Evolutionary conservation across 495 filamentous ascomycete species (phyloP).

Genomic region (Aspergillus baeticus): DNA sequence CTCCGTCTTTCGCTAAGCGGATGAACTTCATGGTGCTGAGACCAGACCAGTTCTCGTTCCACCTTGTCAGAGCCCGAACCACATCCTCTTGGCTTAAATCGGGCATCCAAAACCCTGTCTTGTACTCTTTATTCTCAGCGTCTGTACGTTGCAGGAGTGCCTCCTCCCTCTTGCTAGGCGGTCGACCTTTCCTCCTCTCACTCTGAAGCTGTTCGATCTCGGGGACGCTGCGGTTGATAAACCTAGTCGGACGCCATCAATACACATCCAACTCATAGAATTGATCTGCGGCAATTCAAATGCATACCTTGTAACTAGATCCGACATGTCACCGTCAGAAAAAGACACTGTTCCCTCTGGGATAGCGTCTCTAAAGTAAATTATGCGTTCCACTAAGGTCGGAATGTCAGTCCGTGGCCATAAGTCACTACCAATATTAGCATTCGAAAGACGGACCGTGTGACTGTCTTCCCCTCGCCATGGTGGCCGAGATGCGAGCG

Average conservation of each 20-base stretch:
- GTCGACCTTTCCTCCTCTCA: constrained; percentile 76
- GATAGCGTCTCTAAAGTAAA: constrained; percentile 67
- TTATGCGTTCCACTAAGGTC: constrained; percentile 62
- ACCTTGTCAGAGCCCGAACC: constrained; percentile 49
- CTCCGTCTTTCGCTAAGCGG: constrained; percentile 58
- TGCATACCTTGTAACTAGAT: constrained; percentile 60
- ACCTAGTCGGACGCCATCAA: constrained; percentile 43
- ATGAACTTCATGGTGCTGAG: constrained; percentile 61
- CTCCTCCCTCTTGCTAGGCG: constrained; percentile 74
- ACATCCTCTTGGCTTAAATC: constrained; percentile 57
- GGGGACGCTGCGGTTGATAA: constrained; percentile 73
- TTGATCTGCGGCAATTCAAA: neutral
- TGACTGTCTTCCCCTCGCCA: constrained; percentile 65
- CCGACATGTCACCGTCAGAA: constrained; percentile 55
- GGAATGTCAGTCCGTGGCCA: neutral
- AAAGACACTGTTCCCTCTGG: constrained; percentile 54
- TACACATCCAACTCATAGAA: neutral
- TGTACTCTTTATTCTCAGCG: constrained; percentile 74
- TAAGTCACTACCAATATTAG: neutral
- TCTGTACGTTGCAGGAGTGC: constrained; percentile 67
- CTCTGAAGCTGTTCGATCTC: constrained; percentile 72
- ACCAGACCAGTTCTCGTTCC: constrained; percentile 63
- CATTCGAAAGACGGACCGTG: constrained; percentile 49
- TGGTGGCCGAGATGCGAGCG: constrained; percentile 57
- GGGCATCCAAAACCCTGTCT: constrained; percentile 77